These are phyloP conservation scores for Hyaloraphidium curvatum DNA, from an alignment of 192 early-diverging fungal genomes.

Conservation along the genomic window DNA sequence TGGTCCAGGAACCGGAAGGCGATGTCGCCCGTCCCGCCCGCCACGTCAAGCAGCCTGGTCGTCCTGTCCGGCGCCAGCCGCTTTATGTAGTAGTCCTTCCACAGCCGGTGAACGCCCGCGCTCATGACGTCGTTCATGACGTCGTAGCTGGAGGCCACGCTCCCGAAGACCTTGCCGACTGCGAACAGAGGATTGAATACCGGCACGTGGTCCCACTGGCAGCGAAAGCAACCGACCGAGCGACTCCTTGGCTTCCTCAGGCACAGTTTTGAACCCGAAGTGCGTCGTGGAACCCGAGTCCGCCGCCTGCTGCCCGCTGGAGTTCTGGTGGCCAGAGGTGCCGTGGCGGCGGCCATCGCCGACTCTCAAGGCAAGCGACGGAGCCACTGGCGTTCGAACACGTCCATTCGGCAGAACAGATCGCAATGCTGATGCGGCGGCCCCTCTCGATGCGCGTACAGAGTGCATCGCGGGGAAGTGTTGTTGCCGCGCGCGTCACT, in stretches of 20 bases:
- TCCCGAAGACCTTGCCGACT: constrained; percentile 84
- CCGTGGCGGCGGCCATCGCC: too few relatives aligned
- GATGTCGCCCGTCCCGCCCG: constrained; percentile 95
- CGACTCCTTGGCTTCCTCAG: constrained; percentile 63
- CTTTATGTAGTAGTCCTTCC: constrained; percentile 89
- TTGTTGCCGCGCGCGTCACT: too few relatives aligned
- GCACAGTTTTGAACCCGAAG: constrained; percentile 86
- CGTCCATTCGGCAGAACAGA: too few relatives aligned
- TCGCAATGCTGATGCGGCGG: too few relatives aligned
- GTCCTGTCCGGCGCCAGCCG: constrained; percentile 57
- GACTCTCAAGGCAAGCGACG: too few relatives aligned
- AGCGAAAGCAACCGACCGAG: constrained; percentile 29
- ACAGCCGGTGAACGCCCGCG: constrained; percentile 77
- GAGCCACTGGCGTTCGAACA: too few relatives aligned
- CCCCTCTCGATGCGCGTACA: too few relatives aligned
- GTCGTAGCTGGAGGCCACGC: constrained; percentile 90
- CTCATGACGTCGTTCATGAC: constrained; percentile 97
- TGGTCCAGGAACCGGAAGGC: constrained; percentile 85
- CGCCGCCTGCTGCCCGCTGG: too few relatives aligned
- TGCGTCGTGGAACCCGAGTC: too few relatives aligned
- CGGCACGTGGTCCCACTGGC: neutral
- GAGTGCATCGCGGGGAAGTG: too few relatives aligned
- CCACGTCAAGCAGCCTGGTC: constrained; percentile 83
- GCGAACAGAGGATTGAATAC: constrained; percentile 4
- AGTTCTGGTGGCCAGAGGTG: too few relatives aligned